A percentile compares a stretch with the other conserved stretches of the same genome.
phyloP scores from a whole-genome alignment of 306 rosid genomes.

The Luffa aegyptiaca region DNA sequence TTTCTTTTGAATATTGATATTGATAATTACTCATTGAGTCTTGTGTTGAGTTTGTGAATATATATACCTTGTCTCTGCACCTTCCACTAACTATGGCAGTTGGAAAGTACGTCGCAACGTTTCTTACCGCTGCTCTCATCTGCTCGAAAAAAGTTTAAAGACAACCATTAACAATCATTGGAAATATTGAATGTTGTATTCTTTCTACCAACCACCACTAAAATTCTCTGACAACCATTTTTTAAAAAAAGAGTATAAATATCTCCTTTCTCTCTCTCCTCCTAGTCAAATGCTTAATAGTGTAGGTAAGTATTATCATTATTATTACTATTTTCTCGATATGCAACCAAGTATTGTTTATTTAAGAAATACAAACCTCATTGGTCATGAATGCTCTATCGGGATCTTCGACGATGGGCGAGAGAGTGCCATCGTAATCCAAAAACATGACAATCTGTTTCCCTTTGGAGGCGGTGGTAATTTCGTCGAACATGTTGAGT shows the following conservation, averaged over 20 bases:
- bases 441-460: slow-evolving; percentile 71
- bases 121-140: slow-evolving; percentile 76
- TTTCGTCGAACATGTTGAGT: slow-evolving; percentile 46
- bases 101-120: slow-evolving; percentile 62
- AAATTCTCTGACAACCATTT: no score
- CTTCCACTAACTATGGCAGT: slow-evolving; percentile 94
- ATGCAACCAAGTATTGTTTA: no score
- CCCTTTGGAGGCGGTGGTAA: slow-evolving; percentile 38
- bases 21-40: neutral
- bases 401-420: slow-evolving; percentile 84
- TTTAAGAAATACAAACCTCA: slow-evolving; percentile 36
- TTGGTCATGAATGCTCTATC: slow-evolving; percentile 79
- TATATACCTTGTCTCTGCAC: slow-evolving; percentile 71
- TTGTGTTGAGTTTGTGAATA: neutral
- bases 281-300: no score
- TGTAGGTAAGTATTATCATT: no score
- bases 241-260: no score
- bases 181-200: no score
- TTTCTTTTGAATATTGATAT: no score
- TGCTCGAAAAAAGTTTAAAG: slow-evolving; percentile 11
- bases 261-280: no score
- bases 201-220: no score
- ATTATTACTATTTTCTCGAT: no score
- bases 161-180: no score
- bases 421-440: slow-evolving; percentile 94